These are phyloP conservation scores for Hirschfeldia incana DNA, from an alignment of 345 rosid species.

Conservation along the genomic window DNA sequence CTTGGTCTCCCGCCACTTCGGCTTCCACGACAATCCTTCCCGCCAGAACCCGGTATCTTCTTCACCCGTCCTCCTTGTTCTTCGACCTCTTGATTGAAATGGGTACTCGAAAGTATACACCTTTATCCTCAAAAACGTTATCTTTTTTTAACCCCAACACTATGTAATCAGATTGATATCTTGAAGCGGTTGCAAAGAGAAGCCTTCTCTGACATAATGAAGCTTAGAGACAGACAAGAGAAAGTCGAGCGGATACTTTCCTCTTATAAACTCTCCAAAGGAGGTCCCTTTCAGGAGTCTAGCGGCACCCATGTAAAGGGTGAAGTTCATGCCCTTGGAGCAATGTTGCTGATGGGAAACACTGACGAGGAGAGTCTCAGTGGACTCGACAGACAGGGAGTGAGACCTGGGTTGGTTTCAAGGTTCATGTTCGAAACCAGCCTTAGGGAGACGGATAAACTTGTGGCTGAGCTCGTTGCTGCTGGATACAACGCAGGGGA, in stretches of 20 bases:
- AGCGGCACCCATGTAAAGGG: constrained; percentile 68
- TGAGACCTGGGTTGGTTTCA: constrained; percentile 59
- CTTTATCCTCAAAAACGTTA: not conserved
- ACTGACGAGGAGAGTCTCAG: constrained; percentile 46
- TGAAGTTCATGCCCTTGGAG: constrained; percentile 72
- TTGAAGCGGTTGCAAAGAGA: constrained; percentile 91
- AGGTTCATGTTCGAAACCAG: constrained; percentile 69
- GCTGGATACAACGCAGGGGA: constrained; percentile 50
- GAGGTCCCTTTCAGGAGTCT: constrained; percentile 65
- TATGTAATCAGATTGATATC: constrained; percentile 68
- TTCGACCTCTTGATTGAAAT: not conserved
- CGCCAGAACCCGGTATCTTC: constrained; percentile 67
- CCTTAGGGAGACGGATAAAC: constrained; percentile 55
- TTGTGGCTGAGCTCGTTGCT: constrained; percentile 64
- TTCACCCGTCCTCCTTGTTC: not conserved
- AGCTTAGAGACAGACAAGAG: constrained; percentile 85
- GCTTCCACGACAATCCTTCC: constrained; percentile 41
- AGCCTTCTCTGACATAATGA: constrained; percentile 83
- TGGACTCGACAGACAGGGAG: constrained; percentile 57
- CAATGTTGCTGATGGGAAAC: constrained; percentile 53
- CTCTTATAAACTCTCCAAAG: constrained; percentile 50
- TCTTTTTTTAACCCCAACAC: not conserved
- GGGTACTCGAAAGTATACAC: not conserved
- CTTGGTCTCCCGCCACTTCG: constrained; percentile 47
- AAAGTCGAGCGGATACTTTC: constrained; percentile 71